phyloP scores from a whole-genome alignment of 2,329 filamentous ascomycete genomes.

The Coleophoma crateriformis region DNA sequence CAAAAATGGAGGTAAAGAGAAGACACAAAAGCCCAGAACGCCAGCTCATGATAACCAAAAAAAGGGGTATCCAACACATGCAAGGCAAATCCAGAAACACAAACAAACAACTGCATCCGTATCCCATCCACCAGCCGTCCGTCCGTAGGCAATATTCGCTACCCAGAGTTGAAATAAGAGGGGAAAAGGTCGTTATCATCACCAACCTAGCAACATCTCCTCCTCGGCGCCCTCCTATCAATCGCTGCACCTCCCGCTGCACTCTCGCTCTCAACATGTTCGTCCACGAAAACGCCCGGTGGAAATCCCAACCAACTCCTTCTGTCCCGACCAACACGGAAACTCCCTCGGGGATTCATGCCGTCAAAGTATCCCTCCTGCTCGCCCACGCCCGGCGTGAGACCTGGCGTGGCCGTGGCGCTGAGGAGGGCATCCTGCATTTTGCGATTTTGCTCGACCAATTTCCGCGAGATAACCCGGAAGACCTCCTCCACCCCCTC shows the following conservation, averaged over 20 bases:
- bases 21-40: neutral
- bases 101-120: neutral
- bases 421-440: constrained; percentile 42
- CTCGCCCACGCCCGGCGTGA: constrained; percentile 22
- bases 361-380: constrained; percentile 38
- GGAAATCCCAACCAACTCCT: constrained; percentile 62
- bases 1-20: neutral
- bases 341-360: constrained; percentile 47
- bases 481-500: constrained; percentile 98
- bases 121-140: neutral
- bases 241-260: constrained; percentile 12
- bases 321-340: constrained; percentile 55
- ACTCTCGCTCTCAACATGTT: constrained; percentile 5
- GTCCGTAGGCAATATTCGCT: neutral
- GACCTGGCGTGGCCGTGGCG: constrained; percentile 38
- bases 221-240: constrained; percentile 24
- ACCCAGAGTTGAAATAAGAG: neutral
- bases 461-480: constrained; percentile 79
- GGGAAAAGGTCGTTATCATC: too few species aligned
- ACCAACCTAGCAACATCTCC: constrained; percentile 18
- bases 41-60: neutral
- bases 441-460: constrained; percentile 65
- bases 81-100: neutral
- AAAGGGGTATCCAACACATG: neutral
- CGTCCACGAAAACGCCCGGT: constrained; percentile 33